Evolutionary conservation across 129 eudicot species (phyloP).

Genomic region (Flaveria linearis): DNA sequence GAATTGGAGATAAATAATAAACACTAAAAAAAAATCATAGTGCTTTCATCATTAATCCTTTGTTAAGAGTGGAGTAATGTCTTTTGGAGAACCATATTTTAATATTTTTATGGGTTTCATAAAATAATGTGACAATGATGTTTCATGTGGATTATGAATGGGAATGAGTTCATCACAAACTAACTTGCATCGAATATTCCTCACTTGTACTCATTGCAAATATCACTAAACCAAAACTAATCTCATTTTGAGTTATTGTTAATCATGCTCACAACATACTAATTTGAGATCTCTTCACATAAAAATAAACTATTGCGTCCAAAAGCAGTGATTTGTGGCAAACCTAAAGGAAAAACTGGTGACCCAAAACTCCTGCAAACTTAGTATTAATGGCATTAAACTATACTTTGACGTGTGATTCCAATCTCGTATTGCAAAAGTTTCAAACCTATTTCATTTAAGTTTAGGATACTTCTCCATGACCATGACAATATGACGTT

Average conservation of each 20-base stretch:
- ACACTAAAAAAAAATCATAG: neutral
- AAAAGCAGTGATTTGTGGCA: neutral
- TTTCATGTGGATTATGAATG: neutral
- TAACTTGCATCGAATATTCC: neutral
- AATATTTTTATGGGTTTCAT: neutral
- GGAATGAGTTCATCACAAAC: neutral
- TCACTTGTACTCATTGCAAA: neutral
- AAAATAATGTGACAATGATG: neutral
- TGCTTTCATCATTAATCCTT: conserved; percentile 6
- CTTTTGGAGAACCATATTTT: neutral
- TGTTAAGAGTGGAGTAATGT: neutral
- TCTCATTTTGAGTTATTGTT: neutral
- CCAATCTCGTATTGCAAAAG: neutral
- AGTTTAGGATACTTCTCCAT: neutral
- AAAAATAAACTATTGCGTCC: conserved; percentile 12
- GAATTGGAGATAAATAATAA: conserved; percentile 2
- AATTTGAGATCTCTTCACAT: neutral
- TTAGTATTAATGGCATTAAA: conserved; percentile 3
- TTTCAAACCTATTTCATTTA: neutral
- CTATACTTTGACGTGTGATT: neutral
- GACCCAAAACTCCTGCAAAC: conserved; percentile 15
- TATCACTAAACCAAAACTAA: neutral
- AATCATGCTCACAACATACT: conserved; percentile 10
- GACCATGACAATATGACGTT: neutral
- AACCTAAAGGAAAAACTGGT: neutral